These are phyloP conservation scores for Candida parachauliodes DNA, from an alignment of 805 yeast genomes.

Conservation along the genomic window DNA sequence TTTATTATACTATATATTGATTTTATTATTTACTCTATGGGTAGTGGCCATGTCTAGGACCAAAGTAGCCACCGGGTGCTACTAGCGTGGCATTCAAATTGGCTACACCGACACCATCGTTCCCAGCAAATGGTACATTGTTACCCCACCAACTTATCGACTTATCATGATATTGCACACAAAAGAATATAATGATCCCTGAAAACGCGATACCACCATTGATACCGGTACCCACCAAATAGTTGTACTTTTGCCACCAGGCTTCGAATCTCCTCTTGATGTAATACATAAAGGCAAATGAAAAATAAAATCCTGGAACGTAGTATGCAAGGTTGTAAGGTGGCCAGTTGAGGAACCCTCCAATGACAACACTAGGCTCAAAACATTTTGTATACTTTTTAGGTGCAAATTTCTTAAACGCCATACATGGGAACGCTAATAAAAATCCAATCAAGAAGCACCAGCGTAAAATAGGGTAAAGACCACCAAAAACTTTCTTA, in stretches of 20 bases:
- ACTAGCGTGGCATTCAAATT: constrained; percentile 15
- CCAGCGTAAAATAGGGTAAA: constrained; percentile 48
- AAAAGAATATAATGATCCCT: constrained; percentile 53
- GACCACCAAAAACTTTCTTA: constrained; percentile 45
- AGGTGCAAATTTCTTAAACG: constrained; percentile 16
- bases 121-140: constrained; percentile 20
- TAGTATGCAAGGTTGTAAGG: constrained; percentile 44
- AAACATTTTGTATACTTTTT: constrained; percentile 21
- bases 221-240: constrained; percentile 49
- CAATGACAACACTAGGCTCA: constrained; percentile 49
- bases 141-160: constrained; percentile 63
- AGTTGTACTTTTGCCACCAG: constrained; percentile 70
- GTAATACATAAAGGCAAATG: constrained; percentile 49
- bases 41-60: constrained; percentile 26
- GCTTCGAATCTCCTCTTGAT: constrained; percentile 41
- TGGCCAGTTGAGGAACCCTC: constrained; percentile 41
- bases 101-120: constrained; percentile 15
- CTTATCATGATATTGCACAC: constrained; percentile 42
- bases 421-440: constrained; percentile 17
- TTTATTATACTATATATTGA: too few species aligned
- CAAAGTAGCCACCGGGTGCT: constrained; percentile 32
- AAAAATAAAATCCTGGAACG: constrained; percentile 54
- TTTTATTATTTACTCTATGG: constrained; percentile 15
- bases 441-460: constrained; percentile 51
- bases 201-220: constrained; percentile 57